Evolutionary conservation across 2,329 filamentous ascomycete genomes (phyloP), one percentile per base, ranked within the genome.

Genomic region (Emericellopsis atlantica): DNA sequence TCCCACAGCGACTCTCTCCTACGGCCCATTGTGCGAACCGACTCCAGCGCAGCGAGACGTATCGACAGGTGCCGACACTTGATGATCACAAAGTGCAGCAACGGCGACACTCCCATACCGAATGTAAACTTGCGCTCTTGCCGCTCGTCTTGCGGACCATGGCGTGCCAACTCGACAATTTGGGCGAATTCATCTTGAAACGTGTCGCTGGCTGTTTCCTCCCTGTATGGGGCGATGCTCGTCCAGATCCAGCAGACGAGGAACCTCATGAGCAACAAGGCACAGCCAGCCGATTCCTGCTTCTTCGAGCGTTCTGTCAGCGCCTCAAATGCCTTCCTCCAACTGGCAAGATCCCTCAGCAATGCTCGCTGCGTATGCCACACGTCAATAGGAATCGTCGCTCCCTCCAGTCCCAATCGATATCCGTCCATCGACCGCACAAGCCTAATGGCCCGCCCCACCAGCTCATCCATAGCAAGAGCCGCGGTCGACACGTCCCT

Each of bases 1-100:
- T 66, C 57, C 62, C 62, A 67, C 0, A 65, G 40, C 2, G 54
- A 57, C 40, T 67, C 64, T 15, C 55, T 48, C 1, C 48, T 40
- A 0, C 53, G 51, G 0, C 58, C 54, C 1, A 64, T 46, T 1
- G 38, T 46, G 12, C 48, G 49, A 44, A 67, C 48, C 12, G 62
- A 44, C 0, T 47, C 44, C 1, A 67, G 45, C 0, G 60, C 64
- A 2, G 49, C 48, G 0, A 64, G 31, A 1, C 65, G 54, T 1
- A 61, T 55, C 1, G 41, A 37, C 6, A 66, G 48, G n/a, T 54
- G 52, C 0, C 65, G 60, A 33, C 64, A 67, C 42, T 61, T 65
- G 24, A 58, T 48, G 2, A 56, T 48, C 6, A 63, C 47, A 32
- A 60, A 64, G 38, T 57, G 60, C 9, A 67, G 51, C 9, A 61